Conservation (phyloP, 768 basidiomycete species). For the Phylloporus rhodoxanthus region DNA sequence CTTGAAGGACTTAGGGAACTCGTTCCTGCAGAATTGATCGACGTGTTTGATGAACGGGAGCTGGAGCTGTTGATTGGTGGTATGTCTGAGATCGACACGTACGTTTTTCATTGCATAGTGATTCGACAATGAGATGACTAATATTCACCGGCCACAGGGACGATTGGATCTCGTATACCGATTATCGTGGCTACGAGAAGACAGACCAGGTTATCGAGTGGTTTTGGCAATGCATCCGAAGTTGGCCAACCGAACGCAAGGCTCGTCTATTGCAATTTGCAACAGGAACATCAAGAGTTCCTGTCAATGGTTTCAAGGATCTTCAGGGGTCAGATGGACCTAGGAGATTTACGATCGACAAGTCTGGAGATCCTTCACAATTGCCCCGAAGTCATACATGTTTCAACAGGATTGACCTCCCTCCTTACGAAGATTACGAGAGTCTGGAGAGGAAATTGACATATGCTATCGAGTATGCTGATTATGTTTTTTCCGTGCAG, state of each 20-base stretch:
- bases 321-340: slow-evolving; percentile 92
- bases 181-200: slow-evolving; percentile 84
- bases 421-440: slow-evolving; percentile 85
- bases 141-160: slow-evolving; percentile 41
- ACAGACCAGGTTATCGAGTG: slow-evolving; percentile 86
- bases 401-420: slow-evolving; percentile 86
- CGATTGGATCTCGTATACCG: slow-evolving; percentile 92
- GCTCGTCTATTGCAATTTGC: slow-evolving; percentile 84
- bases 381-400: slow-evolving; percentile 90
- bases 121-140: background rate
- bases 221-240: slow-evolving; percentile 92
- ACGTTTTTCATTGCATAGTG: slow-evolving; percentile 20
- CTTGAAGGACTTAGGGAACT: slow-evolving; percentile 82
- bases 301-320: slow-evolving; percentile 94
- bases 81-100: slow-evolving; percentile 89
- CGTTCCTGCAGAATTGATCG: slow-evolving; percentile 76
- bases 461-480: slow-evolving; percentile 73
- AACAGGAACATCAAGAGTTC: slow-evolving; percentile 77
- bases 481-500: background rate
- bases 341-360: slow-evolving; percentile 90
- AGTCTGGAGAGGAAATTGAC: slow-evolving; percentile 80
- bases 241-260: slow-evolving; percentile 88
- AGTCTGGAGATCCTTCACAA: slow-evolving; percentile 83
- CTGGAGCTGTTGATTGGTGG: slow-evolving; percentile 87
- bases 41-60: slow-evolving; percentile 88